Evolutionary conservation across 805 yeast genomes (phyloP), one percentile per base, ranked within the genome.

Genomic region (Maudiozyma bulderi): DNA sequence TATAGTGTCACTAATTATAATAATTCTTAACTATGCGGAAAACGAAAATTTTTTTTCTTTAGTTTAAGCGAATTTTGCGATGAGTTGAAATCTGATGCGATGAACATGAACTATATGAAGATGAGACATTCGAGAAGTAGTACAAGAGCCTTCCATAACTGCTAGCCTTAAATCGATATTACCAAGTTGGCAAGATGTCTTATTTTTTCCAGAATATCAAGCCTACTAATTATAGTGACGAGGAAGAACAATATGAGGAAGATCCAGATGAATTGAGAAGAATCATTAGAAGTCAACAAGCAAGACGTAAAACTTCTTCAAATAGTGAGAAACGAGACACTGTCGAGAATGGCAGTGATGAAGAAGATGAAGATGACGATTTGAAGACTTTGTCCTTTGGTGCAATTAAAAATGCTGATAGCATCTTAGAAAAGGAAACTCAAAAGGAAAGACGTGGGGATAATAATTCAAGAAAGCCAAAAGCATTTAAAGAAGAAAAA

Each of bases 331-430:
- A 50, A 26, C 20, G 8, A 5, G 29, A 38, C 14, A 3, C 29
- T 8, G 40, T 6, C 2, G 29, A 20, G 14, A 20, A 20, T 15
- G 29, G 14, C 5, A 28, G 5, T 14, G 28, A 5, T 38, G 39
- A 11, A 10, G 42, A 10, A 9, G 47, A 45, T 3, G 53, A 50
- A 20, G 35, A 74, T 46, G 81, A 65, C 47, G 85, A 77, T 47
- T 52, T 77, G 50, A 67, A 70, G 8, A 71, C 76, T 5, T 54
- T 81, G n/a, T 80, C 87, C 7, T 82, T 83, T 69, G 86, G 83
- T 1, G 75, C 85, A 5, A 65, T 83, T 51, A 78, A 76, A 57
- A 64, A 73, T 7, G 86, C 87, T 3, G 85, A 81, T 56, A 49
- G 47, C 6, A 48, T 57, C 44, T 35, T 65, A 45, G 72, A 77